Conservation (phyloP, 2,329 filamentous ascomycete species). For the Monosporascus cannonballus region DNA sequence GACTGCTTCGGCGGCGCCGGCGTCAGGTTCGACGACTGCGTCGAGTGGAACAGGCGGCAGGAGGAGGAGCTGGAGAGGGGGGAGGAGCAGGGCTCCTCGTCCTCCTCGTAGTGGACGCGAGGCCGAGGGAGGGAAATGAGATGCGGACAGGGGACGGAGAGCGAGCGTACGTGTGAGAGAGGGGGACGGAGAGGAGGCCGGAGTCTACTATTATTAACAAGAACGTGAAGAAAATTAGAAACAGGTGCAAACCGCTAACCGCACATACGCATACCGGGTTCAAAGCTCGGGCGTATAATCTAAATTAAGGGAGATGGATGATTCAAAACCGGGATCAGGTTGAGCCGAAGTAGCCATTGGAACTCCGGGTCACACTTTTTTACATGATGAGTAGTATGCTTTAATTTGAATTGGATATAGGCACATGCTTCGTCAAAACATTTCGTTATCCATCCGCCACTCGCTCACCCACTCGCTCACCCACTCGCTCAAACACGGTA, state of each 20-base stretch:
- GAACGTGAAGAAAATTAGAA: too few species aligned
- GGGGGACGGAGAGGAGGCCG: too few species aligned
- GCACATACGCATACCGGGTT: too few species aligned
- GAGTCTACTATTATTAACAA: too few species aligned
- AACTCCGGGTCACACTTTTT: background rate
- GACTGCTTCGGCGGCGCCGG: conserved; percentile 91
- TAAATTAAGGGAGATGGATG: too few species aligned
- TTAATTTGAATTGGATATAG: conserved; percentile 8
- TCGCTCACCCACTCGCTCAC: conserved; percentile 2
- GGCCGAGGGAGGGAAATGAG: too few species aligned
- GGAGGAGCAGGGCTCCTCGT: background rate
- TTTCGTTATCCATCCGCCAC: conserved; percentile 17
- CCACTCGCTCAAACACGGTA: background rate
- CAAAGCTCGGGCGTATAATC: too few species aligned
- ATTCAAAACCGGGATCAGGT: background rate
- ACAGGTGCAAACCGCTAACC: too few species aligned
- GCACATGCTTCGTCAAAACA: conserved; percentile 13
- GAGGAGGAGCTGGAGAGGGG: conserved; percentile 3
- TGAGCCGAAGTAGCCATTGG: background rate
- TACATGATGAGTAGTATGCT: background rate
- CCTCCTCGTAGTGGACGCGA: too few species aligned
- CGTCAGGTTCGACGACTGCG: conserved; percentile 83
- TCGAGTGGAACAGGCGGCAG: conserved; percentile 70
- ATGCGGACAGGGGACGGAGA: too few species aligned
- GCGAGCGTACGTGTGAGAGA: too few species aligned